Percentiles rank a stretch among this genome's conserved stretches.
Evolutionary conservation across 2,329 filamentous ascomycete genomes (phyloP).

Genomic region (Fusarium sacchari): DNA sequence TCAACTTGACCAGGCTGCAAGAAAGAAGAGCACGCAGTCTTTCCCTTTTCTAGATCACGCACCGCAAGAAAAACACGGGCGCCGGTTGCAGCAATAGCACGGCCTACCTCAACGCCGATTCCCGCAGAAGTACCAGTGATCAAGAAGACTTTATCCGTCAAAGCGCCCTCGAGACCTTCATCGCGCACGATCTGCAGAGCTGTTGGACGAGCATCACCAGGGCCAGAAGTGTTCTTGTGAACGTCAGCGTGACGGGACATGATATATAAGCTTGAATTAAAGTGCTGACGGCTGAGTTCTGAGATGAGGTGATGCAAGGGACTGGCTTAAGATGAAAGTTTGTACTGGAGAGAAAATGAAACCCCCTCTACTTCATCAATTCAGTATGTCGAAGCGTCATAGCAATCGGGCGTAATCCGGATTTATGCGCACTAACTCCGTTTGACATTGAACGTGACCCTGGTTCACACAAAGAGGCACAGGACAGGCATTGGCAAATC

Average conservation of each 20-base stretch:
- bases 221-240: not conserved
- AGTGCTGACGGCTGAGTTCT: not conserved
- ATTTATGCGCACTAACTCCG: not conserved
- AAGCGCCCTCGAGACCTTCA: slow-evolving; percentile 45
- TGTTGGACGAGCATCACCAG: slow-evolving; percentile 51
- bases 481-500: not conserved
- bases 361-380: not conserved
- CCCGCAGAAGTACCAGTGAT: slow-evolving; percentile 56
- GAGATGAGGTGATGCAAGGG: not conserved
- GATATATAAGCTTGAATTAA: not conserved
- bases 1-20: slow-evolving; percentile 13
- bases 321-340: not conserved
- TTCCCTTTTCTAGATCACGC: slow-evolving; percentile 27
- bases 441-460: not conserved
- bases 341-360: not conserved
- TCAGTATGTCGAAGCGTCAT: not conserved
- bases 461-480: not conserved
- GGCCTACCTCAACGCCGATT: slow-evolving; percentile 55
- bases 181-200: slow-evolving; percentile 52
- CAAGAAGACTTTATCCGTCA: slow-evolving; percentile 49
- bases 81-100: slow-evolving; percentile 54
- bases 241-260: slow-evolving; percentile 14
- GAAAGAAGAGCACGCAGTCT: not conserved
- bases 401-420: not conserved
- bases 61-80: slow-evolving; percentile 31